Conservation (phyloP, 768 basidiomycete species). For the Boletus rex-veris region DNA sequence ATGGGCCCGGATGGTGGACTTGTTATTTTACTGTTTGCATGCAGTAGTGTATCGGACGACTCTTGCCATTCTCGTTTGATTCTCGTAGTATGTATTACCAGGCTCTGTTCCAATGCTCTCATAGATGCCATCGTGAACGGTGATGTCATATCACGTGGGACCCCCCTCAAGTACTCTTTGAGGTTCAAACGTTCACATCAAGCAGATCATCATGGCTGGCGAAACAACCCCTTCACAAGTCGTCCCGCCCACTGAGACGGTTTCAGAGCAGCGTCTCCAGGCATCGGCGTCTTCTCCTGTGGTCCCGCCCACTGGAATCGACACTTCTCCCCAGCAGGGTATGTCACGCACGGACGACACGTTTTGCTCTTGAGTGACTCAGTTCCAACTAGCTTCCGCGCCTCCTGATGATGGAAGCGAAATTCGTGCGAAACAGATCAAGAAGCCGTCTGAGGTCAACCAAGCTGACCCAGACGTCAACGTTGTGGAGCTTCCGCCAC, state of each 20-base stretch:
- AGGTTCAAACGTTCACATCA: background rate
- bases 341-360: background rate
- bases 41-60: background rate
- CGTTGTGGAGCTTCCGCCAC: constrained; percentile 24
- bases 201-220: constrained; percentile 3
- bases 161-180: background rate
- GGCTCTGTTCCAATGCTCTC: background rate
- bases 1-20: background rate
- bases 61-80: background rate
- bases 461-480: constrained; percentile 25
- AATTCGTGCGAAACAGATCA: constrained; percentile 29
- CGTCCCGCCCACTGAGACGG: constrained; percentile 1
- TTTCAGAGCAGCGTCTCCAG: constrained; percentile 1
- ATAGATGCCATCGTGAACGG: background rate
- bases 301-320: constrained; percentile 25
- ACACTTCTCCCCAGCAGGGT: constrained; percentile 40
- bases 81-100: too few relatives aligned
- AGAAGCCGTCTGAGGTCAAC: constrained; percentile 24
- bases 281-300: constrained; percentile 22
- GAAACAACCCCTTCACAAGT: background rate
- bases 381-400: constrained; percentile 28
- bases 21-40: background rate
- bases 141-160: constrained; percentile 30
- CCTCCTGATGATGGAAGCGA: constrained; percentile 35
- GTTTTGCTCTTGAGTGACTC: background rate